These are phyloP conservation scores for Pseudocercospora pini-densiflorae DNA, from an alignment of 2,329 filamentous ascomycete species.

Conservation along the genomic window DNA sequence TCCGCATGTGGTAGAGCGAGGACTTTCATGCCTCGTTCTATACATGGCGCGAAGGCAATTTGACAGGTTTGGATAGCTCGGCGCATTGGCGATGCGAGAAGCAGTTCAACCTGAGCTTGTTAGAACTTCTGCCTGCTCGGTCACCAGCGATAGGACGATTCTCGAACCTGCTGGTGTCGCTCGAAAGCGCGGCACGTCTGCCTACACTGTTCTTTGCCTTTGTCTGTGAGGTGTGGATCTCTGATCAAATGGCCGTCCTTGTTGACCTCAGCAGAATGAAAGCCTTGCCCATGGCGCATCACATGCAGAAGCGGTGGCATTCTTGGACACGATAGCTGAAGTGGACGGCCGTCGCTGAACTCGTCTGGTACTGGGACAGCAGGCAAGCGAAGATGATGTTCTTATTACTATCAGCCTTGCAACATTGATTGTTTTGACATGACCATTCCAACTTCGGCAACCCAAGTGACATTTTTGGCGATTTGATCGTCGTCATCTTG, in stretches of 20 bases:
- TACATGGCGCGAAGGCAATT: constrained; percentile 31
- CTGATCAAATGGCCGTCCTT: constrained; percentile 34
- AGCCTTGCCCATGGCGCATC: constrained; percentile 40
- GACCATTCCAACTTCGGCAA: neutral
- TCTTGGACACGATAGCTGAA: neutral
- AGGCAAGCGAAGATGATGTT: too few relatives aligned
- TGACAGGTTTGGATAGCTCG: constrained; percentile 36
- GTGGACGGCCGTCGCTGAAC: neutral
- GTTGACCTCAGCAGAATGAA: constrained; percentile 32
- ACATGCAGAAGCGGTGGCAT: constrained; percentile 36
- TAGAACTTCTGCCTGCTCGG: neutral
- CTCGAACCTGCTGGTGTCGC: constrained; percentile 32
- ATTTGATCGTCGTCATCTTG: constrained; percentile 10
- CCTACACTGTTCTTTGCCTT: constrained; percentile 34
- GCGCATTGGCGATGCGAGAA: constrained; percentile 37
- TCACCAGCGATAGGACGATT: neutral
- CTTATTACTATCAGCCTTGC: too few relatives aligned
- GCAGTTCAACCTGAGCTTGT: constrained; percentile 33
- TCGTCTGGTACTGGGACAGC: neutral
- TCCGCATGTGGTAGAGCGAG: constrained; percentile 36
- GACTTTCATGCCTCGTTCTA: constrained; percentile 33
- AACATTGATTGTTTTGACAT: neutral
- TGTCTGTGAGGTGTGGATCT: constrained; percentile 35
- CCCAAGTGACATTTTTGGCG: neutral
- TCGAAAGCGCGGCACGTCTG: constrained; percentile 30